Conservation (phyloP, 371 early-diverging fungal species). For the Apophysomyces sp. region DNA sequence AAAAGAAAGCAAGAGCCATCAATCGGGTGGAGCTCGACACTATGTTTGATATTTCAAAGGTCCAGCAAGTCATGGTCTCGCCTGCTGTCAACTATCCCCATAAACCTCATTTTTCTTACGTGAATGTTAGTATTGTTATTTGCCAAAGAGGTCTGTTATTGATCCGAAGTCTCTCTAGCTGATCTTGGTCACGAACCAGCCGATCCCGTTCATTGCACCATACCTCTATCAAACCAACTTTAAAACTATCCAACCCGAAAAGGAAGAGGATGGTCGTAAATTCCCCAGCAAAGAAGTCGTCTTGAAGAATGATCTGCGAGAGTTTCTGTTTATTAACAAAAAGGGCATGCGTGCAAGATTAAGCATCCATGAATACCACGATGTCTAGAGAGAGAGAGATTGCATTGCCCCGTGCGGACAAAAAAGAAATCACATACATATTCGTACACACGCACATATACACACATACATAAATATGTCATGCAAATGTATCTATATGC, state of each 20-base stretch:
- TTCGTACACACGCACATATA: too few relatives aligned
- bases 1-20: constrained; percentile 50
- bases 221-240: constrained; percentile 57
- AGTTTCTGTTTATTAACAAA: constrained; percentile 63
- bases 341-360: constrained; percentile 57
- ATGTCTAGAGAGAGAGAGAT: constrained; percentile 27
- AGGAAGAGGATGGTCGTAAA: constrained; percentile 35
- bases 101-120: constrained; percentile 54
- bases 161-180: constrained; percentile 27
- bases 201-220: constrained; percentile 60
- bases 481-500: too few relatives aligned
- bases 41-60: constrained; percentile 47
- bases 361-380: constrained; percentile 59
- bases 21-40: constrained; percentile 63
- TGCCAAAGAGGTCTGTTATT: background rate
- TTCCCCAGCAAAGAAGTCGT: constrained; percentile 49
- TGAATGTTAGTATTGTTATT: constrained; percentile 46
- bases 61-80: constrained; percentile 67
- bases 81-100: constrained; percentile 54
- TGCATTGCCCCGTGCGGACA: too few relatives aligned
- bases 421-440: too few relatives aligned
- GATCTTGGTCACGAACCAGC: constrained; percentile 51
- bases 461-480: too few relatives aligned
- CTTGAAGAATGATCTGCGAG: constrained; percentile 61
- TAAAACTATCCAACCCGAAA: constrained; percentile 47